Conservation (phyloP, 2,329 filamentous ascomycete species). For the Alternaria conjuncta region DNA sequence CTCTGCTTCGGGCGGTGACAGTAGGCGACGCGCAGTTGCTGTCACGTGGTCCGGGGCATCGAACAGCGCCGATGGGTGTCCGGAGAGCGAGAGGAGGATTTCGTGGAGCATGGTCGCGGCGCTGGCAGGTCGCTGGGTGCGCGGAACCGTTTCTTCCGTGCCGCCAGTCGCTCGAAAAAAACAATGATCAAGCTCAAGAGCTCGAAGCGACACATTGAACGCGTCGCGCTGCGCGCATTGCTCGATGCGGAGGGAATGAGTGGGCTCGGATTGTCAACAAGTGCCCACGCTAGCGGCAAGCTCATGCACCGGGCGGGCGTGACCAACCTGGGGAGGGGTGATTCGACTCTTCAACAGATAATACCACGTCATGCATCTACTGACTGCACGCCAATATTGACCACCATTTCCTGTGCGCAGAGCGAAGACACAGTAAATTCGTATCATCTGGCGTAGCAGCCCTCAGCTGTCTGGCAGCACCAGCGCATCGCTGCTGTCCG, state of each 20-base stretch:
- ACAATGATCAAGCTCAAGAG: slow-evolving; percentile 43
- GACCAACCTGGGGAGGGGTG: too few relatives aligned
- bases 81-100: slow-evolving; percentile 93
- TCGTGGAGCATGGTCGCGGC: slow-evolving; percentile 86
- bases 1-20: slow-evolving; percentile 81
- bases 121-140: slow-evolving; percentile 11
- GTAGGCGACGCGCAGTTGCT: slow-evolving; percentile 52
- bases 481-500: background rate
- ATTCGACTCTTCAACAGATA: background rate
- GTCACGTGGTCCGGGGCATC: slow-evolving; percentile 54
- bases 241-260: slow-evolving; percentile 16
- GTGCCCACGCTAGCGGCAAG: slow-evolving; percentile 9
- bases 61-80: slow-evolving; percentile 89
- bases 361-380: background rate
- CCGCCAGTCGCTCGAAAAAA: slow-evolving; percentile 33
- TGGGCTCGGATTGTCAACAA: slow-evolving; percentile 19
- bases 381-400: background rate
- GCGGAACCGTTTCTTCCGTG: slow-evolving; percentile 16
- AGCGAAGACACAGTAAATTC: too few relatives aligned
- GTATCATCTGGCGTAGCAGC: background rate
- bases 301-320: background rate
- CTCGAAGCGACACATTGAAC: slow-evolving; percentile 48
- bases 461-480: too few relatives aligned
- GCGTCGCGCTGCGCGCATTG: slow-evolving; percentile 24
- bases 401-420: background rate